Evolutionary conservation across 805 yeast species (phyloP).

Genomic region (Saccharomycopsis olivae): DNA sequence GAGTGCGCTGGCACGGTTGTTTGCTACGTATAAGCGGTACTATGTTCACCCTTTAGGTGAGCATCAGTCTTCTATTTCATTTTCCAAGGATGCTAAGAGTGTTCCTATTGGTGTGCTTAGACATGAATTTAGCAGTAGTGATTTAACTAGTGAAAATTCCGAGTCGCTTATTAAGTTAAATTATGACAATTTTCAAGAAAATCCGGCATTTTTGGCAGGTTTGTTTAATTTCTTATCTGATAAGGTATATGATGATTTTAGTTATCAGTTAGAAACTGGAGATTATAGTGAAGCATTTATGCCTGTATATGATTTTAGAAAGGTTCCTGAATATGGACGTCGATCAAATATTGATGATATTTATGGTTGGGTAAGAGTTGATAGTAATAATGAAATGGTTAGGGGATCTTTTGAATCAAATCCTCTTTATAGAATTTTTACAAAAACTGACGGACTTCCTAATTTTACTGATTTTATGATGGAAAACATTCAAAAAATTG

Average conservation of each 20-base stretch:
- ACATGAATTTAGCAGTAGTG: too few species aligned
- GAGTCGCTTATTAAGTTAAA: too few species aligned
- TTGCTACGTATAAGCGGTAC: too few species aligned
- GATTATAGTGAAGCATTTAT: constrained; percentile 41
- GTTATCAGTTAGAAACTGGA: constrained; percentile 46
- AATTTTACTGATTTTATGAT: constrained; percentile 41
- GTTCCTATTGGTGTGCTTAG: too few species aligned
- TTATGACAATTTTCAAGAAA: constrained; percentile 21
- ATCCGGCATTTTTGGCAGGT: constrained; percentile 20
- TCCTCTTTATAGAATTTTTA: constrained; percentile 43
- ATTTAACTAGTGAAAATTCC: too few species aligned
- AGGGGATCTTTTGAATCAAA: constrained; percentile 48
- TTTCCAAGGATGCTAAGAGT: constrained; percentile 2
- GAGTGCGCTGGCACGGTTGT: too few species aligned
- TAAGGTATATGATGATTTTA: constrained; percentile 33
- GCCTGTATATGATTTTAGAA: constrained; percentile 66
- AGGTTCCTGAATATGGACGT: constrained; percentile 52
- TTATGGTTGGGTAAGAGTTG: constrained; percentile 59
- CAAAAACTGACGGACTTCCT: constrained; percentile 36
- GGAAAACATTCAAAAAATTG: constrained; percentile 27
- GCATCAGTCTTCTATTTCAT: constrained; percentile 1
- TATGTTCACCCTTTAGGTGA: constrained; percentile 8
- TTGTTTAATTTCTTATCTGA: constrained; percentile 21
- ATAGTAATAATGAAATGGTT: constrained; percentile 41
- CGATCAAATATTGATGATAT: constrained; percentile 63